phyloP scores from a whole-genome alignment of 2,329 filamentous ascomycete genomes.

The Claviceps digitariae region DNA sequence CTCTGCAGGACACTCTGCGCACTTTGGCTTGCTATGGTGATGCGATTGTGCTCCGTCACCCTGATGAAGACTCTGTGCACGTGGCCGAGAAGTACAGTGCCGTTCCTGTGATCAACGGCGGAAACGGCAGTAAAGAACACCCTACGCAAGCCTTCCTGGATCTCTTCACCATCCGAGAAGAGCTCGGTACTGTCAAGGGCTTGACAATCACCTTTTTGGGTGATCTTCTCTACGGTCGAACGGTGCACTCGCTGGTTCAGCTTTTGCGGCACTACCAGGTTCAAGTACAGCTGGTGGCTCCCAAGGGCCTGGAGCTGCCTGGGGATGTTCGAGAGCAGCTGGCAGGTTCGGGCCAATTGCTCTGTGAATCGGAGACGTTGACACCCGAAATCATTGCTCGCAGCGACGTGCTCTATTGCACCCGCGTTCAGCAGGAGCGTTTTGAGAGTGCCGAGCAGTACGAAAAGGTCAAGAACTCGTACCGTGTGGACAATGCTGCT shows the following conservation, averaged over 20 bases:
- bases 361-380: conserved; percentile 61
- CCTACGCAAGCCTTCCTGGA: conserved; percentile 96
- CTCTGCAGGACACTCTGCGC: conserved; percentile 81
- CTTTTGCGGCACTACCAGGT: conserved; percentile 94
- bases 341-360: conserved; percentile 59
- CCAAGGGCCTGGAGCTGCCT: conserved; percentile 65
- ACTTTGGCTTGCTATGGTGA: conserved; percentile 92
- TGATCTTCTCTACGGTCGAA: conserved; percentile 83
- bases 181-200: conserved; percentile 88
- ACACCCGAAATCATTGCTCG: conserved; percentile 76
- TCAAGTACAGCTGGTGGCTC: conserved; percentile 80
- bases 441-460: conserved; percentile 74
- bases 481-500: conserved; percentile 80
- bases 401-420: conserved; percentile 93
- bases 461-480: conserved; percentile 75
- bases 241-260: conserved; percentile 90
- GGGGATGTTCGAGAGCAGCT: conserved; percentile 60
- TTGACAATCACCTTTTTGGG: conserved; percentile 93
- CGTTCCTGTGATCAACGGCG: conserved; percentile 92
- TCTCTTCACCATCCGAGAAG: conserved; percentile 95
- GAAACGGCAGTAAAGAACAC: conserved; percentile 91
- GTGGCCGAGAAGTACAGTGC: conserved; percentile 76
- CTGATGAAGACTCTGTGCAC: conserved; percentile 65
- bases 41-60: conserved; percentile 90
- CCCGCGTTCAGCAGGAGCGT: conserved; percentile 89